Evolutionary conservation across 306 rosid genomes (phyloP).

Genomic region (Leucaena leucocephala): DNA sequence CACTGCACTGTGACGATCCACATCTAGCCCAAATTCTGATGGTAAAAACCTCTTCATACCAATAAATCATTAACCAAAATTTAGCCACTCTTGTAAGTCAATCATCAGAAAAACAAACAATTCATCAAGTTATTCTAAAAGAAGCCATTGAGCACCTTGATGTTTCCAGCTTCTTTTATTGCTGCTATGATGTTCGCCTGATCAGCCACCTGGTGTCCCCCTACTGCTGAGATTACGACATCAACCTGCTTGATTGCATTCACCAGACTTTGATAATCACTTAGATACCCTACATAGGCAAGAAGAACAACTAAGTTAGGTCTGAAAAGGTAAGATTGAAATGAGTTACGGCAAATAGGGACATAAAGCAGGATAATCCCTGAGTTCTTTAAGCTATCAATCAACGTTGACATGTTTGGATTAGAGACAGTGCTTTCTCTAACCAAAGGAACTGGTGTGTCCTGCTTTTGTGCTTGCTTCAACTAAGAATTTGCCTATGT

Average conservation of each 20-base stretch:
- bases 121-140: neutral
- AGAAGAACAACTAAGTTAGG: neutral
- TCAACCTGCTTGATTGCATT: slow-evolving; percentile 53
- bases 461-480: slow-evolving; percentile 48
- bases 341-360: neutral
- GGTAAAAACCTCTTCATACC: slow-evolving; percentile 50
- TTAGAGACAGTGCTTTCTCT: slow-evolving; percentile 40
- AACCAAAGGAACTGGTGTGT: slow-evolving; percentile 38
- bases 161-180: slow-evolving; percentile 53
- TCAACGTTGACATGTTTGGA: slow-evolving; percentile 40
- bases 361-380: slow-evolving; percentile 48
- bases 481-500: slow-evolving; percentile 45
- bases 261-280: slow-evolving; percentile 41
- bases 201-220: slow-evolving; percentile 14
- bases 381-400: slow-evolving; percentile 40
- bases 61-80: neutral
- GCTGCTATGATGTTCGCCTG: slow-evolving; percentile 51
- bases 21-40: slow-evolving; percentile 53
- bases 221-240: slow-evolving; percentile 43
- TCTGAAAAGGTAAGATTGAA: neutral
- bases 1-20: slow-evolving; percentile 40
- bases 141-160: slow-evolving; percentile 37
- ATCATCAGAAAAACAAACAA: neutral
- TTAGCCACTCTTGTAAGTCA: neutral
- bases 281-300: slow-evolving; percentile 35